A percentile compares a stretch with the other conserved stretches of the same genome.
phyloP scores from a whole-genome alignment of 2,329 filamentous ascomycete species.

The Monosporascus ibericus region DNA sequence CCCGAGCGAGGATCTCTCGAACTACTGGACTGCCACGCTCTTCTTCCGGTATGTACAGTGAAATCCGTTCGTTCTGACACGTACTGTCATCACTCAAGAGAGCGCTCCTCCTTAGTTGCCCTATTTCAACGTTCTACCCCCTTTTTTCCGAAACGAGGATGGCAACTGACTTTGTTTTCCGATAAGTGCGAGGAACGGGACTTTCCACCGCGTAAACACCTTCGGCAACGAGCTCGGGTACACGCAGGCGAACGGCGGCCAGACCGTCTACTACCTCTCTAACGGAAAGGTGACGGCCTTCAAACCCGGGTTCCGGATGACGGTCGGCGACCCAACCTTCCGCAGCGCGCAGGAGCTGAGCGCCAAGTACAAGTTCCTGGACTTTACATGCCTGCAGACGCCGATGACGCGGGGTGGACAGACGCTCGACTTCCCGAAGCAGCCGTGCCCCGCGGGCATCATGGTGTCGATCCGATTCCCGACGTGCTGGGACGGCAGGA shows the following conservation, averaged over 20 bases:
- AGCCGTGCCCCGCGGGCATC: conserved; percentile 26
- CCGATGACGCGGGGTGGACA: conserved; percentile 30
- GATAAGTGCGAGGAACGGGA: conserved; percentile 20
- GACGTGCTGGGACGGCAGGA: conserved; percentile 44
- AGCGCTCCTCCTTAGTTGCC: too few species aligned
- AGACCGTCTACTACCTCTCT: conserved; percentile 16
- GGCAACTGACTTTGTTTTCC: neutral
- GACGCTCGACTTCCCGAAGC: conserved; percentile 31
- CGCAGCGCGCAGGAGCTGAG: conserved; percentile 25
- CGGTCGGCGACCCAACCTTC: conserved; percentile 31
- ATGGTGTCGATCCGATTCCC: conserved; percentile 41
- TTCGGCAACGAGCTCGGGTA: conserved; percentile 17
- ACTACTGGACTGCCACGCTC: conserved; percentile 30
- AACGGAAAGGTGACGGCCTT: conserved; percentile 33
- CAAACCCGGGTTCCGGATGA: conserved; percentile 36
- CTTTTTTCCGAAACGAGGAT: neutral
- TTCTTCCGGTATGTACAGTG: conserved; percentile 19
- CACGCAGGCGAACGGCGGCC: conserved; percentile 23
- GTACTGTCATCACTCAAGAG: too few species aligned
- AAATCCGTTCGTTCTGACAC: too few species aligned
- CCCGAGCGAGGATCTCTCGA: conserved; percentile 21
- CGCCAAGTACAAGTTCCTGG: conserved; percentile 31
- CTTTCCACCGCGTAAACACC: conserved; percentile 24
- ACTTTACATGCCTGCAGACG: conserved; percentile 35
- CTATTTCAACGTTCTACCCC: neutral